Conservation (phyloP, 2,329 filamentous ascomycete genomes). For the Penicillium sp. region DNA sequence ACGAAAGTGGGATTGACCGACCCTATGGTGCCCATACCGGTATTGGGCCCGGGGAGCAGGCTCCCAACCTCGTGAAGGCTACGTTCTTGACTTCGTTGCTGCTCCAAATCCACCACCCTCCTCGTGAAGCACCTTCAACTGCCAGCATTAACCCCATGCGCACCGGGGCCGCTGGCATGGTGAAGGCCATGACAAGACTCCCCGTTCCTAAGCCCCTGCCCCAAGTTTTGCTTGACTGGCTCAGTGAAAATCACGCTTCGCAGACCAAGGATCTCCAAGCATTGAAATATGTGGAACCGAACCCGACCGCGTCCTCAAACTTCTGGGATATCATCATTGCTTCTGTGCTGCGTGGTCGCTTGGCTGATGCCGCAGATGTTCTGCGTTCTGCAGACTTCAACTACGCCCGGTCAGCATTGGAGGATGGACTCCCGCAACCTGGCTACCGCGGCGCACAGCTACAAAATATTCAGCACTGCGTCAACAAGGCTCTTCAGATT, state of each 20-base stretch:
- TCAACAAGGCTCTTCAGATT: constrained; percentile 65
- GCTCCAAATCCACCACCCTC: constrained; percentile 73
- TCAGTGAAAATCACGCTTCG: constrained; percentile 70
- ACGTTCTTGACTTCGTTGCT: constrained; percentile 74
- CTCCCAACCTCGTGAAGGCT: constrained; percentile 69
- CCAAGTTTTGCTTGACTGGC: constrained; percentile 78
- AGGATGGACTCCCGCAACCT: constrained; percentile 61
- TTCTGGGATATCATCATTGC: constrained; percentile 87
- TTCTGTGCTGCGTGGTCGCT: constrained; percentile 70
- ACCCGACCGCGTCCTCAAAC: constrained; percentile 70
- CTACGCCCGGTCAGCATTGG: constrained; percentile 62
- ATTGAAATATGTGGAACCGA: constrained; percentile 63
- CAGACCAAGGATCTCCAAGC: constrained; percentile 66
- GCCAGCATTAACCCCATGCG: constrained; percentile 25
- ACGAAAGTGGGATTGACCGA: constrained; percentile 43
- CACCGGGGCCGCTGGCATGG: constrained; percentile 29
- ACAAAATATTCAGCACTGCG: constrained; percentile 71
- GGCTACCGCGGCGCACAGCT: constrained; percentile 74
- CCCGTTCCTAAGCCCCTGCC: constrained; percentile 57
- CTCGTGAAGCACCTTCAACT: constrained; percentile 33
- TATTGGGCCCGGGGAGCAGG: constrained; percentile 63
- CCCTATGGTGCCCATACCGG: constrained; percentile 50
- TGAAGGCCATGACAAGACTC: constrained; percentile 26
- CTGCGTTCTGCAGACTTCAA: constrained; percentile 76
- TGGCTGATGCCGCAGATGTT: constrained; percentile 64